These are phyloP conservation scores for Cryptococcus wingfieldii DNA, from an alignment of 1,284 basidiomycete species.

Conservation along the genomic window DNA sequence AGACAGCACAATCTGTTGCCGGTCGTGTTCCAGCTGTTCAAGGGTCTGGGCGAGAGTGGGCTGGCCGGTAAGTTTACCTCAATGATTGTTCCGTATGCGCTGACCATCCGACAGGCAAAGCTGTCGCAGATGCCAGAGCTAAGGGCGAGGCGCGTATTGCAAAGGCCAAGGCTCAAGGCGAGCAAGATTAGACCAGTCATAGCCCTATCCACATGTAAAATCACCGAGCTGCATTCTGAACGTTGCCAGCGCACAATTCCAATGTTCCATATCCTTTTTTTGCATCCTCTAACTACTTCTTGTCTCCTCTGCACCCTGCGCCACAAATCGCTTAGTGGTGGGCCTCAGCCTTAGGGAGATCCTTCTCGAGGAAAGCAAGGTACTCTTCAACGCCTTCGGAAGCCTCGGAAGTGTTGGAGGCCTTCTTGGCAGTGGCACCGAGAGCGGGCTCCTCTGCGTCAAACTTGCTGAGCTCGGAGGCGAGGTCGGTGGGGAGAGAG, in stretches of 20 bases:
- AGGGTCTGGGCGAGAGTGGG: constrained; percentile 37
- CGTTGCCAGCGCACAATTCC: too few relatives aligned
- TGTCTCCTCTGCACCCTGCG: too few relatives aligned
- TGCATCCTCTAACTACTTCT: too few relatives aligned
- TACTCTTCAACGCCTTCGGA: constrained; percentile 58
- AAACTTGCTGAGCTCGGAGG: constrained; percentile 74
- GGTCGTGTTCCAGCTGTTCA: constrained; percentile 35
- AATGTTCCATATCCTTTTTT: too few relatives aligned
- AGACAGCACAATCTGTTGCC: constrained; percentile 49
- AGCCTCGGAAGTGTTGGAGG: constrained; percentile 44
- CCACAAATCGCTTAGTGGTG: constrained; percentile 48
- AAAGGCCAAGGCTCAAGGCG: too few relatives aligned
- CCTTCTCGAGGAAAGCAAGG: constrained; percentile 53
- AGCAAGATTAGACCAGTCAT: too few relatives aligned
- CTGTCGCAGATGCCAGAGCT: too few relatives aligned
- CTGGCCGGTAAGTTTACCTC: constrained; percentile 6
- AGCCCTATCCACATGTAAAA: too few relatives aligned
- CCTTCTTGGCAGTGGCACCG: constrained; percentile 45
- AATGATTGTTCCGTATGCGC: too few relatives aligned
- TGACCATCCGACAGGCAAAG: too few relatives aligned
- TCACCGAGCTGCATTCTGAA: too few relatives aligned
- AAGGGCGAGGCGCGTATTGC: too few relatives aligned
- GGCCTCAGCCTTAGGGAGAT: constrained; percentile 57
- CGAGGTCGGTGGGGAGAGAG: constrained; percentile 68
- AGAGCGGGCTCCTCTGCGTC: constrained; percentile 68